A percentile compares a stretch with the other conserved stretches of the same genome.
These are phyloP conservation scores for Rosa multiflora DNA, from an alignment of 306 rosid genomes.

Conservation along the genomic window DNA sequence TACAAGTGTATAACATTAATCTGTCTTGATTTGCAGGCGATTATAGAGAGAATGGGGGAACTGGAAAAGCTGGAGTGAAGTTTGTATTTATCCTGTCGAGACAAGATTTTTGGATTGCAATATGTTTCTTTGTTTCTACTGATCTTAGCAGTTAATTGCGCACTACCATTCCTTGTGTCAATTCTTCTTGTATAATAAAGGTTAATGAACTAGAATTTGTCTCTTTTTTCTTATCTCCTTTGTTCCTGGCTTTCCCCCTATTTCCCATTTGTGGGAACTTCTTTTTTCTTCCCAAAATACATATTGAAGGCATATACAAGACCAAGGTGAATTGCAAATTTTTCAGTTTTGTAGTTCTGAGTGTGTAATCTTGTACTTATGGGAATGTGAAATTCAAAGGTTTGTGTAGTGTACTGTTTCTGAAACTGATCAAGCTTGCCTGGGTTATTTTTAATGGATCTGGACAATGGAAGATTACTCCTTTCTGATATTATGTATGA, in stretches of 20 bases:
- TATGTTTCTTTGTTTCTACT: slow-evolving; percentile 18
- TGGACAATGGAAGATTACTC: background rate
- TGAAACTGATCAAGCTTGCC: background rate
- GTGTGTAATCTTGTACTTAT: background rate
- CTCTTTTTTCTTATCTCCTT: background rate
- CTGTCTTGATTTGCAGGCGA: slow-evolving; percentile 37
- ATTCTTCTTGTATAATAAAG: slow-evolving; percentile 19
- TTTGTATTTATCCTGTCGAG: background rate
- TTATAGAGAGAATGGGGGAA: slow-evolving; percentile 68
- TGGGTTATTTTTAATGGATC: background rate
- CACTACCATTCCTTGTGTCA: background rate
- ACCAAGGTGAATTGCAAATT: background rate
- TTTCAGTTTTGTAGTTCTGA: background rate
- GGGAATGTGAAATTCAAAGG: background rate
- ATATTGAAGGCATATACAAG: background rate
- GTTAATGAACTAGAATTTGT: slow-evolving; percentile 3
- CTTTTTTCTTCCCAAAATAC: too few relatives aligned
- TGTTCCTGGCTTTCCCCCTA: background rate
- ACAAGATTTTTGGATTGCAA: slow-evolving; percentile 4
- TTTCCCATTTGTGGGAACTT: background rate
- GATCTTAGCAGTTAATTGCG: slow-evolving; percentile 9
- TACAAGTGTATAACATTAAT: background rate
- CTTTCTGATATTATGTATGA: background rate
- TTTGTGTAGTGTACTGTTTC: background rate
- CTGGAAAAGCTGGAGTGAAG: slow-evolving; percentile 60